Evolutionary conservation across 495 filamentous ascomycete genomes (phyloP).

Genomic region (Podospora pseudocomata): DNA sequence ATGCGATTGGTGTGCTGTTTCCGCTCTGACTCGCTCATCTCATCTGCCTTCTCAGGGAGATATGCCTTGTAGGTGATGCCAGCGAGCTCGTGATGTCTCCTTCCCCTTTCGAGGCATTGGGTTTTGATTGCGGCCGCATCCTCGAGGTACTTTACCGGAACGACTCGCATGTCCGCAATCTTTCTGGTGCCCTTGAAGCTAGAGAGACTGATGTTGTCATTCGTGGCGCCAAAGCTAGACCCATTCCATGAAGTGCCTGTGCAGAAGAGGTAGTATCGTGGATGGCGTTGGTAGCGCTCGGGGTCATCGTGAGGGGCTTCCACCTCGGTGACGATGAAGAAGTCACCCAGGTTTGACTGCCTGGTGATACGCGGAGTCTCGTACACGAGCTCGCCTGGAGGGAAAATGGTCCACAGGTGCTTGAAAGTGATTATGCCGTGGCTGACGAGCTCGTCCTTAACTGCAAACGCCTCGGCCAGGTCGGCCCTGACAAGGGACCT

Average conservation of each 20-base stretch:
- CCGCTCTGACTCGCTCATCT: background rate
- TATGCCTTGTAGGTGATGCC: conserved; percentile 59
- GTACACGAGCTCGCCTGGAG: conserved; percentile 26
- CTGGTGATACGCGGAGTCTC: conserved; percentile 37
- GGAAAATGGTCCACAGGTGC: conserved; percentile 35
- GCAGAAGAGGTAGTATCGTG: background rate
- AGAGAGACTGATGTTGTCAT: background rate
- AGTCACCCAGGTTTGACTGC: conserved; percentile 52
- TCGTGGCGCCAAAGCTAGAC: background rate
- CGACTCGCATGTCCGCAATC: background rate
- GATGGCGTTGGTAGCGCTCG: conserved; percentile 21
- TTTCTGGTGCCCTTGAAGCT: background rate
- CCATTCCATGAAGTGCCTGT: background rate
- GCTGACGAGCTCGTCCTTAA: conserved; percentile 19
- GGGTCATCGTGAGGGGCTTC: conserved; percentile 44
- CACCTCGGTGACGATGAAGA: conserved; percentile 50
- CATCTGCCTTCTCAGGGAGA: conserved; percentile 20
- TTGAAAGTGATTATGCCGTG: conserved; percentile 26
- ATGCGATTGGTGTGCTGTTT: background rate
- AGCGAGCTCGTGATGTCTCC: conserved; percentile 41
- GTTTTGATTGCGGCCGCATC: background rate
- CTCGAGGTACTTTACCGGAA: background rate
- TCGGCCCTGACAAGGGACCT: conserved; percentile 23
- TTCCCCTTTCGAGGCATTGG: conserved; percentile 22
- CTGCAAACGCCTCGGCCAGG: conserved; percentile 25